Base-by-base conservation (phyloP, 768 basidiomycete species). In the Phanerodontia chrysosporium region DNA sequence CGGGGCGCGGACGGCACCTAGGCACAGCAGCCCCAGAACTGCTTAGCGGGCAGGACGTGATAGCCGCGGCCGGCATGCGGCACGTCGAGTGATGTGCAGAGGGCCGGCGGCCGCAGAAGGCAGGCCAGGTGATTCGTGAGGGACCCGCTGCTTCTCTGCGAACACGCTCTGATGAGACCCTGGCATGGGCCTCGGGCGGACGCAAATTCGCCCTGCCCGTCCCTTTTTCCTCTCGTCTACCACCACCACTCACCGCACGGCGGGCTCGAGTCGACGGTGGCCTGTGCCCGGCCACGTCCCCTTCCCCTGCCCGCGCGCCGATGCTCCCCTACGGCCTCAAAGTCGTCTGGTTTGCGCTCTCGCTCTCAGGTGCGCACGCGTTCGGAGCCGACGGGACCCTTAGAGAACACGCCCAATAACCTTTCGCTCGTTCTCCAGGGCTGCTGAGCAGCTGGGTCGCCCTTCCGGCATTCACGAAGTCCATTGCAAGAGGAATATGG, bases 241-340 rank as follows among this genome's bases (percentile, higher is more conserved):
- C 60, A 30, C 56, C 56, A 48, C 49, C 42, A 45, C 49, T 49
- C 49, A 48, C 49, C 42, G 56, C 49, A 42, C 48, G 42, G 49
- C 30, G 14, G 49, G 32, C 32, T 35, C 8, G 9, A 35, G 45
- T 32, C 29, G 49, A 57, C 42, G 45, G 9, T 49, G 48, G 44
- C 45, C 30, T 44, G 51, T 42, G 24, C 46, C 45, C 44, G 49
- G 18, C n/a, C n/a, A n/a, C 44, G 39, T 45, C 10, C 45, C 32
- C 30, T 16, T 59, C 46, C 42, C 13, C 22, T 28, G 28, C 51
- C n/a, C n/a, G 42, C 51, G 58, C 45, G 59, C 56, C 48, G 18
- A 86, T 86, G 85, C 76, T 86, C 35, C 75, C 82, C 21, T 80
- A 79, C 56, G 75, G 78, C 49, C 74, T 87, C 56, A 86, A 80